Conservation (phyloP, 176 grass and related monocot genomes). For the Phoenix dactylifera region DNA sequence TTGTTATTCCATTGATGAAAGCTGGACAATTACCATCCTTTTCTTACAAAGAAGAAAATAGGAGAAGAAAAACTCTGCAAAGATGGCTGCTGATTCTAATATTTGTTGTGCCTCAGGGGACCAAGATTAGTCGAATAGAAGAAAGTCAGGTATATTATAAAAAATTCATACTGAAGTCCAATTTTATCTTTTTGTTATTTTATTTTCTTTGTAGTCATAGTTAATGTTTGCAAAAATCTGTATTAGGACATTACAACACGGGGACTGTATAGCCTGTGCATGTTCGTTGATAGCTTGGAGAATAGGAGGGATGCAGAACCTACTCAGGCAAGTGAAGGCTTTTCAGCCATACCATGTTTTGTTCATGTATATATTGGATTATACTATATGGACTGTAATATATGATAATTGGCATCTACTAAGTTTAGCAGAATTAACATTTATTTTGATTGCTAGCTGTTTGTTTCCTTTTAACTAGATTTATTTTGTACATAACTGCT, state of each 20-base stretch:
- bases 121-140: conserved; percentile 63
- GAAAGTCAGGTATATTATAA: conserved; percentile 53
- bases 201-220: conserved; percentile 9
- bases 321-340: conserved; percentile 40
- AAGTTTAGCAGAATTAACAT: too few species aligned
- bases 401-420: too few species aligned
- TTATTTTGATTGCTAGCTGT: too few species aligned
- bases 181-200: not conserved
- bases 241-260: conserved; percentile 58
- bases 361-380: not conserved
- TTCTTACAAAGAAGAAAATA: too few species aligned
- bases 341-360: not conserved
- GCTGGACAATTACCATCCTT: too few species aligned
- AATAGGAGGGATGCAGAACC: conserved; percentile 39
- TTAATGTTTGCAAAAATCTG: conserved; percentile 15
- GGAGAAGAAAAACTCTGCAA: too few species aligned
- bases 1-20: too few species aligned
- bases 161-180: conserved; percentile 3
- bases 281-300: conserved; percentile 71
- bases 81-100: conserved; percentile 14
- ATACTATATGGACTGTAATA: too few species aligned
- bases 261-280: conserved; percentile 74
- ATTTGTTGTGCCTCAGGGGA: conserved; percentile 54
- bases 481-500: too few species aligned
- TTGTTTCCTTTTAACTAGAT: too few species aligned